Conservation (phyloP, 176 grass and related monocot genomes). For the Saccharum officinarum region DNA sequence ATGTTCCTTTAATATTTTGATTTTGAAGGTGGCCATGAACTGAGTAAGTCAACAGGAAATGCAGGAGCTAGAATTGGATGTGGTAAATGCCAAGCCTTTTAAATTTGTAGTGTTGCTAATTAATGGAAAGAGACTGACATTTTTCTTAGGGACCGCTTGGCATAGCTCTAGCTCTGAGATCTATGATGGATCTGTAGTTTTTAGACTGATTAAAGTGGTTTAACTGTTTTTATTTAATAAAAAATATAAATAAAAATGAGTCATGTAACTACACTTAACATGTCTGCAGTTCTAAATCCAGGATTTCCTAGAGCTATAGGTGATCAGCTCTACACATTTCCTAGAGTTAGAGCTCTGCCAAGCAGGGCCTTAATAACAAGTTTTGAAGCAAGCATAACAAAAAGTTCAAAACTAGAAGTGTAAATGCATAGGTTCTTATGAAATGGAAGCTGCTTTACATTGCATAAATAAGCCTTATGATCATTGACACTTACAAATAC, state of each 20-base stretch:
- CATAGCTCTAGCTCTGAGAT: too few species aligned
- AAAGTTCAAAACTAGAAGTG: neutral
- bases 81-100: constrained; percentile 28
- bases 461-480: neutral
- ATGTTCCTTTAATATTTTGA: constrained; percentile 29
- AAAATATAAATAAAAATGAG: too few species aligned
- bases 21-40: constrained; percentile 68
- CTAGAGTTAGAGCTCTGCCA: too few species aligned
- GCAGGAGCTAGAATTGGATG: constrained; percentile 75
- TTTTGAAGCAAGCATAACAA: neutral
- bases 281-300: too few species aligned
- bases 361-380: neutral
- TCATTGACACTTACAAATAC: neutral
- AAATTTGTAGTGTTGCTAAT: neutral
- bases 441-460: neutral
- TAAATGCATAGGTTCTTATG: neutral
- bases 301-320: too few species aligned
- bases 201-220: too few species aligned
- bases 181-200: too few species aligned
- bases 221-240: too few species aligned
- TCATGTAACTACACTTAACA: too few species aligned
- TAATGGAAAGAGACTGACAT: neutral
- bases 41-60: constrained; percentile 73
- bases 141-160: neutral
- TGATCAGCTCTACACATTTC: too few species aligned